Base-by-base conservation (phyloP, 2,329 filamentous ascomycete species). In the Basipetospora sp. region DNA sequence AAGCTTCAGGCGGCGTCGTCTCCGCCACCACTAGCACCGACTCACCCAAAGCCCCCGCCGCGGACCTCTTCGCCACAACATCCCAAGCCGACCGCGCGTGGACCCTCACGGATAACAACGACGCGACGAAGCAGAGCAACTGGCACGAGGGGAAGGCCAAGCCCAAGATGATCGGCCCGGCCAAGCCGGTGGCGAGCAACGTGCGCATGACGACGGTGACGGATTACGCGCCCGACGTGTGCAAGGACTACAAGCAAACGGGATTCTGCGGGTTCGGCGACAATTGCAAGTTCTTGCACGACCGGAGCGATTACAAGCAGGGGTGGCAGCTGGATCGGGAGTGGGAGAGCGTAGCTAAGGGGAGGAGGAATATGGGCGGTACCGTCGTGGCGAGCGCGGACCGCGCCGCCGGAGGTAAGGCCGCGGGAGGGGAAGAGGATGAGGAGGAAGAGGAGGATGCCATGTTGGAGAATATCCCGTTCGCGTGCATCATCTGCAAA, bases 241-340 rank as follows among this genome's bases (percentile, higher is more conserved):
- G 90, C 60, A 96, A 96, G 56, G 90, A 96, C 53, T 45, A 41
- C 25, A 39, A 39, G 31, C 45, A 50, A 45, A 82, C 62, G 16
- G 77, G 73, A 0, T 77, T 75, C 52, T 80, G 73, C 47, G 72
- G 56, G 1, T 59, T 59, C 26, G 52, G 81, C 19, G 83, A 90
- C 53, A 77, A 69, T 43, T 94, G 87, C 63, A 93, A 86, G 51
- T 90, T 77, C 52, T 52, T 85, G 1, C 83, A 90, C 50, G 74
- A 74, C 4, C 65, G 83, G 41, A 78, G 83, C 49, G 80, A 85
- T 55, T 80, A 84, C 53, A 85, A 88, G 48, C 80, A 87, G 53
- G 90, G 90, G 3, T 98, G 90, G 90, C 85, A 96, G 55, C 67
- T 98, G 4, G 90, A 98, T 56, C 71, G 72, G 37, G 88, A 96